These are phyloP conservation scores for Westerdykella ornata DNA, from an alignment of 2,329 filamentous ascomycete species.

Conservation along the genomic window DNA sequence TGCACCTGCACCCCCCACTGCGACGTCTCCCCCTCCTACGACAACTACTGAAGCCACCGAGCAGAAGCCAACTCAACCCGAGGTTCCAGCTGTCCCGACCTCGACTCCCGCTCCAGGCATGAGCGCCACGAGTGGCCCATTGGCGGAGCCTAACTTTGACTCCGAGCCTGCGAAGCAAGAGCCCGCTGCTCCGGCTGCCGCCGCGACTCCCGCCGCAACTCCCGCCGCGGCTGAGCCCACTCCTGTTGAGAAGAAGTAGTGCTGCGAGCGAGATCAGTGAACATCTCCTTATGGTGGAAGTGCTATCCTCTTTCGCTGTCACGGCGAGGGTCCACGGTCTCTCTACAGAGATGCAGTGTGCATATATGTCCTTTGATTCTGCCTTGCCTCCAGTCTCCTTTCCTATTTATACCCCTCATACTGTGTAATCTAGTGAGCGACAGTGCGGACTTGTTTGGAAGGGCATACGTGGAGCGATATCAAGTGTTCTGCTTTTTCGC, in stretches of 20 bases:
- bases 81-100: constrained; percentile 20
- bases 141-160: constrained; percentile 30
- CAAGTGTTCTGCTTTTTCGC: too few species aligned
- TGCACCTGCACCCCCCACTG: constrained; percentile 11
- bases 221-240: constrained; percentile 8
- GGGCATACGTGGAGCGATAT: background rate
- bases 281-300: too few species aligned
- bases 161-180: constrained; percentile 17
- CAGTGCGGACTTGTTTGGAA: constrained; percentile 5
- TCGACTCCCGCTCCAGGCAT: constrained; percentile 31
- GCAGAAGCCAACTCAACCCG: constrained; percentile 1
- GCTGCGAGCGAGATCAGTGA: too few species aligned
- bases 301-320: too few species aligned
- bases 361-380: background rate
- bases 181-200: constrained; percentile 12
- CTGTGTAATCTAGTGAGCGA: constrained; percentile 16
- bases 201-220: constrained; percentile 8
- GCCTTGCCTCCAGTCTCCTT: background rate
- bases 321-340: too few species aligned
- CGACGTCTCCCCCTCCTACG: constrained; percentile 6
- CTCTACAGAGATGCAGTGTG: too few species aligned
- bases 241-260: constrained; percentile 17
- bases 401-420: constrained; percentile 4
- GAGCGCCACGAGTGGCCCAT: constrained; percentile 36
- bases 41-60: constrained; percentile 11